Evolutionary conservation across 371 early-diverging fungal genomes (phyloP), one percentile per base, ranked within the genome.

Genomic region (Apophysomyces variabilis): DNA sequence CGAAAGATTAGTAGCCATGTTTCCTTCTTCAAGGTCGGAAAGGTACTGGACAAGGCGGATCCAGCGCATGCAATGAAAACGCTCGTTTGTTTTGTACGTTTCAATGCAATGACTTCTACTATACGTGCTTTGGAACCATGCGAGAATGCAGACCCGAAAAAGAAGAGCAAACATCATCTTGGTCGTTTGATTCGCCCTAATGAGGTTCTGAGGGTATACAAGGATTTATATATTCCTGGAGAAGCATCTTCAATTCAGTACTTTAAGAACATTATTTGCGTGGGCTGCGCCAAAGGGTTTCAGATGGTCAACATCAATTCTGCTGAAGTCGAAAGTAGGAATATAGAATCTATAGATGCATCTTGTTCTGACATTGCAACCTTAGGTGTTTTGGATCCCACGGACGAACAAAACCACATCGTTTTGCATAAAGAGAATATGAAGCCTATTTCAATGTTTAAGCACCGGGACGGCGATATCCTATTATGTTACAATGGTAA

Each of bases 221-320:
- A 91, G 84, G 94, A 96, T 69, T 90, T 94, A 68, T 96, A 95
- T 72, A 91, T 96, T 65, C 94, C 95, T 5, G 84, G 91, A 11
- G 96, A 93, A 74, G 85, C 92, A 12, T 84, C 85, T 12, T 92
- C 93, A 8, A 80, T 96, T 56, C 92, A 93, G 72, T 93, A 90
- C 66, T 75, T 96, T 65, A 86, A 88, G 35, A 89, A 90, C 26
- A 91, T 90, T 44, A 84, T 96, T 26, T 93, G 93, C 68, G 93
- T 96, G 13, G 97, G 97, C 12, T 95, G 96, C 71, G 83, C 87
- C 14, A 92, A 91, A 66, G 97, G 97, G 1, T 96, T 96, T 70
- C 96, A 96, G 71, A 81, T 96, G 67, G 92, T 96, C 11, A 93
- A 96, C 68, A 72, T 93, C 54, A 87, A 85, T 36, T 86, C 92